phyloP scores from a whole-genome alignment of 345 rosid genomes.

The Salix exigua region DNA sequence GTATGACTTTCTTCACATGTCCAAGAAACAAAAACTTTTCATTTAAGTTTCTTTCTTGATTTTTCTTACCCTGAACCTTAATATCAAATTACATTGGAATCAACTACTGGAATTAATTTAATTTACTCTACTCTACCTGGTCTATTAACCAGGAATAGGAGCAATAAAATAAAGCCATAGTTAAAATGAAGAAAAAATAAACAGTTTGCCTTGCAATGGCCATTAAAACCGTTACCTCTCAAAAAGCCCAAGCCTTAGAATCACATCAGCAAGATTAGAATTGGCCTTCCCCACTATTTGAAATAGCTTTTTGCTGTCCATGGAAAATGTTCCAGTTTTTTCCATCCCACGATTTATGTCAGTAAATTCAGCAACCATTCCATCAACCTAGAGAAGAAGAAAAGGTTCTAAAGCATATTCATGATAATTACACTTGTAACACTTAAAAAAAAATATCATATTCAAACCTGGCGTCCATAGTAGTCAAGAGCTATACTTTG shows the following conservation, averaged over 20 bases:
- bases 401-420: background rate
- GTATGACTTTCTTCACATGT: background rate
- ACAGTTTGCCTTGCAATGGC: background rate
- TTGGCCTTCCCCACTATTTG: slow-evolving; percentile 96
- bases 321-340: slow-evolving; percentile 88
- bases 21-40: background rate
- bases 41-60: background rate
- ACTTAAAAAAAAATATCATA: background rate
- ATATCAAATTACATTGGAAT: background rate
- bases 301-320: slow-evolving; percentile 92
- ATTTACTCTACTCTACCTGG: background rate
- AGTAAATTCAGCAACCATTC: slow-evolving; percentile 93
- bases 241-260: slow-evolving; percentile 92
- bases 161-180: background rate
- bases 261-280: slow-evolving; percentile 91
- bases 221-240: slow-evolving; percentile 61
- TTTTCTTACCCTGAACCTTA: background rate
- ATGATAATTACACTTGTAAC: background rate
- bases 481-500: slow-evolving; percentile 96
- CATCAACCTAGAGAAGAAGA: slow-evolving; percentile 68
- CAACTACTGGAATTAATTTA: background rate
- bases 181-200: background rate
- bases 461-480: slow-evolving; percentile 89
- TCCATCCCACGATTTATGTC: slow-evolving; percentile 96
- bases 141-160: background rate